Conservation (phyloP, 768 basidiomycete species). For the Kondoa subrosea region DNA sequence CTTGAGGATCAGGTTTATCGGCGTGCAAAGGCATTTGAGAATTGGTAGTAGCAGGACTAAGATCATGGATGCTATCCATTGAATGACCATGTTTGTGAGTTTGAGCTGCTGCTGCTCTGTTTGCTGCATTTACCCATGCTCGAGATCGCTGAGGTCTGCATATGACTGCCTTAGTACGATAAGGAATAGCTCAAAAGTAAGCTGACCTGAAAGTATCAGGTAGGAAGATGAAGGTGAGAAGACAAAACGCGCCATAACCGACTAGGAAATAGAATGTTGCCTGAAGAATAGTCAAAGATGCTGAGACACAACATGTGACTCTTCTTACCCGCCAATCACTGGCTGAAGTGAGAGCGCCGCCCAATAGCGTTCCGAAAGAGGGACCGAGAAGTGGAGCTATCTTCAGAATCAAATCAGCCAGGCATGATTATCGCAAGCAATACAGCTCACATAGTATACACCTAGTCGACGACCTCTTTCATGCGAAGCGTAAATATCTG, state of each 20-base stretch:
- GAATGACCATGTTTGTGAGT: background rate
- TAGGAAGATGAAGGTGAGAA: constrained; percentile 5
- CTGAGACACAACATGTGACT: background rate
- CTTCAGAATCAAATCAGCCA: background rate
- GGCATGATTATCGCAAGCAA: too few species aligned
- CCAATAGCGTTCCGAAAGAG: background rate
- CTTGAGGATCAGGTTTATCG: background rate
- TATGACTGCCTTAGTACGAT: too few species aligned
- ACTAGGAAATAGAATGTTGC: constrained; percentile 7
- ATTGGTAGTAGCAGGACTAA: background rate
- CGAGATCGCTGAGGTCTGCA: constrained; percentile 1
- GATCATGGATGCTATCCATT: background rate
- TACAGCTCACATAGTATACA: constrained; percentile 3
- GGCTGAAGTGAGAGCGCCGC: constrained; percentile 1
- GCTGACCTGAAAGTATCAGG: constrained; percentile 9
- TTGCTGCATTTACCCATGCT: background rate
- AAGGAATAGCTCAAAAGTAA: too few species aligned
- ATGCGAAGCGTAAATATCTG: constrained; percentile 3
- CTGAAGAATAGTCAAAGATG: background rate
- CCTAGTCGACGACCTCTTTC: constrained; percentile 2
- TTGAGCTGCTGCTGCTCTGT: constrained; percentile 3
- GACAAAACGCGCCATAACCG: background rate
- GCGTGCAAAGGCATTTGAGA: background rate
- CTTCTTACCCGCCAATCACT: constrained; percentile 1
- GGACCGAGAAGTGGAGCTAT: constrained; percentile 6